Conservation (phyloP, 176 grass and related monocot species). For the Eragrostis nindensis region DNA sequence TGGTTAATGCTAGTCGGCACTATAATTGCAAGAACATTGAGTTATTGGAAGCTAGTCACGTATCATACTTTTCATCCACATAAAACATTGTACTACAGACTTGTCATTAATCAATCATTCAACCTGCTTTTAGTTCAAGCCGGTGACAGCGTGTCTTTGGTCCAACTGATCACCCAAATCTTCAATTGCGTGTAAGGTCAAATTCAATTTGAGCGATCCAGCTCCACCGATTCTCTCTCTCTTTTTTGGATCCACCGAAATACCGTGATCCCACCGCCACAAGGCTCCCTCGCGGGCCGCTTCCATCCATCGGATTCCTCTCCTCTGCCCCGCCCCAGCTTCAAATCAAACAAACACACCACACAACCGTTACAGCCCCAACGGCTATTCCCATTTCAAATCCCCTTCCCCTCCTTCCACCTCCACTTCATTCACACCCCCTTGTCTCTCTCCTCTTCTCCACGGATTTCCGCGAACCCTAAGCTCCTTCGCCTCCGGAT, state of each 20-base stretch:
- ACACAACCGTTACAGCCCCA: conserved; percentile 44
- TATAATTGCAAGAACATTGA: not conserved
- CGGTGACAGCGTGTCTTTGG: too few species aligned
- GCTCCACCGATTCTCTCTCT: not conserved
- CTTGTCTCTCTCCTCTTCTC: not conserved
- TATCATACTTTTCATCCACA: not conserved
- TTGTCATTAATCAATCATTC: too few species aligned
- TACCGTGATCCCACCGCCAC: not conserved
- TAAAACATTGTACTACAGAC: too few species aligned
- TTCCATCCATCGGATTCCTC: not conserved
- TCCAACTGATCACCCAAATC: not conserved
- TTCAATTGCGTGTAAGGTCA: not conserved
- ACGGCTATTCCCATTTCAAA: conserved; percentile 43
- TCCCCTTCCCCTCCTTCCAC: not conserved
- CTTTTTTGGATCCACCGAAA: not conserved
- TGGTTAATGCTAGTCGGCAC: too few species aligned
- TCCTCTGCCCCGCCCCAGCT: conserved; percentile 24
- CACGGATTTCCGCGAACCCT: not conserved
- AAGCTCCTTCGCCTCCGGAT: not conserved
- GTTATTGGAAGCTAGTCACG: not conserved
- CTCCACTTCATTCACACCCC: not conserved
- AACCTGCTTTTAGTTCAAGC: too few species aligned
- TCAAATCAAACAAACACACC: conserved; percentile 37
- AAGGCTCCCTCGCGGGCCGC: too few species aligned
- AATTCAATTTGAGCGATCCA: not conserved